Percentiles rank a stretch among this genome's conserved stretches.
These are phyloP conservation scores for Fusarium clavum DNA, from an alignment of 2,329 filamentous ascomycete species.

Conservation along the genomic window DNA sequence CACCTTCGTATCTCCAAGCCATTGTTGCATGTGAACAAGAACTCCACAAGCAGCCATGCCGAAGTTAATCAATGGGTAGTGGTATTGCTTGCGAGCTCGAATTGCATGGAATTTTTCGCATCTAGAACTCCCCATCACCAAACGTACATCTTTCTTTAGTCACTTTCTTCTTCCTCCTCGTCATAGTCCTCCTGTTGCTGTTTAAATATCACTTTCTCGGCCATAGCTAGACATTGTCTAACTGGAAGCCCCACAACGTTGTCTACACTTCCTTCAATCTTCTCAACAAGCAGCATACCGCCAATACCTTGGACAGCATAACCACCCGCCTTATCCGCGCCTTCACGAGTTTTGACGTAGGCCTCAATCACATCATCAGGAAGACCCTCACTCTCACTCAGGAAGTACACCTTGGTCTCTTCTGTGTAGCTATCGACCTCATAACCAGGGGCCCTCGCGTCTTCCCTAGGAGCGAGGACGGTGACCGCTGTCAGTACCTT, in stretches of 20 bases:
- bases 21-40: neutral
- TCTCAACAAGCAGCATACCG: slow-evolving; percentile 86
- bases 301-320: slow-evolving; percentile 94
- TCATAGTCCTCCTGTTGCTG: slow-evolving; percentile 73
- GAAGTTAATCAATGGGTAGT: neutral
- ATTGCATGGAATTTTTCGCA: neutral
- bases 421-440: slow-evolving; percentile 83
- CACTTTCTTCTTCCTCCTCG: slow-evolving; percentile 59
- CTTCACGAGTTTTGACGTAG: slow-evolving; percentile 87
- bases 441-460: slow-evolving; percentile 87
- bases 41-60: neutral
- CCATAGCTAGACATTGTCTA: slow-evolving; percentile 79
- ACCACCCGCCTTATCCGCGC: slow-evolving; percentile 94
- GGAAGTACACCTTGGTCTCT: slow-evolving; percentile 92
- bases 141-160: slow-evolving; percentile 25
- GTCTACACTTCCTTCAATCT: slow-evolving; percentile 89
- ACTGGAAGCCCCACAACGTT: slow-evolving; percentile 95
- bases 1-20: neutral
- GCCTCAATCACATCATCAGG: slow-evolving; percentile 83
- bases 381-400: slow-evolving; percentile 67
- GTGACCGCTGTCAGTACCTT: slow-evolving; percentile 88
- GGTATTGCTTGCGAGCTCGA: neutral
- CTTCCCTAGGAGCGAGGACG: slow-evolving; percentile 83
- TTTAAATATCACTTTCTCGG: slow-evolving; percentile 86
- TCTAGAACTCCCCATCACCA: slow-evolving; percentile 5